These are phyloP conservation scores for Penicillium sp. DNA, from an alignment of 2,329 filamentous ascomycete genomes.

Conservation along the genomic window DNA sequence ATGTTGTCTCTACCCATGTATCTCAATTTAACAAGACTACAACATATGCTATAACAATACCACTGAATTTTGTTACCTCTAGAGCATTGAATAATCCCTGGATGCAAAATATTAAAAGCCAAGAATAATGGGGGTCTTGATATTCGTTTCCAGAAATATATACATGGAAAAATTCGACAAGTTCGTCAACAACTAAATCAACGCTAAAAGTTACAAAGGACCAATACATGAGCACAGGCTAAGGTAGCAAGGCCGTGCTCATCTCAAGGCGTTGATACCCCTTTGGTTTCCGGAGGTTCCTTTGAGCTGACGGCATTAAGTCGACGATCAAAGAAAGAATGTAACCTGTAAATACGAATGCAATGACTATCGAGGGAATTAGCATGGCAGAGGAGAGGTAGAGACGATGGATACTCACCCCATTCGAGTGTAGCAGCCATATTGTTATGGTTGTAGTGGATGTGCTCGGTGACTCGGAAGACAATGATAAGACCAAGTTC, in stretches of 20 bases:
- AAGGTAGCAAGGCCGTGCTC: slow-evolving; percentile 6
- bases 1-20: no score
- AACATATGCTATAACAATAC: no score
- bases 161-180: slow-evolving; percentile 7
- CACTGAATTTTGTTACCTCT: neutral
- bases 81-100: neutral
- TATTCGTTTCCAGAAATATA: slow-evolving; percentile 5
- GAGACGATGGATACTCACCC: slow-evolving; percentile 6
- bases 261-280: slow-evolving; percentile 20
- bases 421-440: slow-evolving; percentile 20
- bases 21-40: no score
- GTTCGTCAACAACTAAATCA: neutral
- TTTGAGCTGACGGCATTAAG: slow-evolving; percentile 12
- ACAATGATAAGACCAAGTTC: slow-evolving; percentile 20
- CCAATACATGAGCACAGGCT: neutral
- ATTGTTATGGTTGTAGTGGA: slow-evolving; percentile 13
- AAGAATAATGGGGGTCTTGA: neutral
- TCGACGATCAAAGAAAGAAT: slow-evolving; percentile 21
- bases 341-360: slow-evolving; percentile 21
- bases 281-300: slow-evolving; percentile 7
- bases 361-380: slow-evolving; percentile 12
- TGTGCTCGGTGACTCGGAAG: slow-evolving; percentile 16
- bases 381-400: neutral
- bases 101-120: neutral
- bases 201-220: slow-evolving; percentile 1